Base-by-base conservation (phyloP, 345 rosid genomes). In the Linum usitatissimum region DNA sequence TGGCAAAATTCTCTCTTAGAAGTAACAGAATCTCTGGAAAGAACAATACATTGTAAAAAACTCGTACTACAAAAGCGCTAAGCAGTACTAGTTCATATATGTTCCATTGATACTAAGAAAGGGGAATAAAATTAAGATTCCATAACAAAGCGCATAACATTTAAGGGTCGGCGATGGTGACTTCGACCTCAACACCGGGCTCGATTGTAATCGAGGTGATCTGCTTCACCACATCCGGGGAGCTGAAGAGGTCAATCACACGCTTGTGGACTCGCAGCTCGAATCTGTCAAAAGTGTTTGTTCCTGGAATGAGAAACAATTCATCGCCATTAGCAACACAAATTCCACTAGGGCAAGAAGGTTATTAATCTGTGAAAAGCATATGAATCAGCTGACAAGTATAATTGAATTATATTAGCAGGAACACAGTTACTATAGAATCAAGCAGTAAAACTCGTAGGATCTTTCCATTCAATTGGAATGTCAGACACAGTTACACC, bases 181-280 rank as follows among this genome's bases (percentile, higher is more conserved):
- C 91, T 60, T 86, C 91, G 1, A 83, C 83, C 62, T 81, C 79
- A 10, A 85, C 88, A 66, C 86, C 91, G 53, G 83, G 82, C 56
- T 85, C 88, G 55, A 81, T 76, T 15, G 88, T 81, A 38, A 81
- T 85, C 21, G 88, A 81, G 19, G 83, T 81, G 62, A 85, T 81
- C 64, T 85, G 91, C 78, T 86, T 86, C 20, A 86, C 86, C 12
- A 79, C 84, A 17, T 81, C 84, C 34, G 86, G 80, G 40, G 88
- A 79, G 68, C 88, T 85, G 72, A 74, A 77, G n/a, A 81, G 84
- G 64, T 81, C 86, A 21, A 79, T 81, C 62, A 79, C 79, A 5
- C 86, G 80, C 74, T 81, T 79, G 82, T 83, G 91, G 36, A 81
- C 78, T 23, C 88, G 65, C 0, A 81, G 74, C 62, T 85, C 91